phyloP scores from a whole-genome alignment of 2,329 filamentous ascomycete genomes.

The Daldinia sp. region DNA sequence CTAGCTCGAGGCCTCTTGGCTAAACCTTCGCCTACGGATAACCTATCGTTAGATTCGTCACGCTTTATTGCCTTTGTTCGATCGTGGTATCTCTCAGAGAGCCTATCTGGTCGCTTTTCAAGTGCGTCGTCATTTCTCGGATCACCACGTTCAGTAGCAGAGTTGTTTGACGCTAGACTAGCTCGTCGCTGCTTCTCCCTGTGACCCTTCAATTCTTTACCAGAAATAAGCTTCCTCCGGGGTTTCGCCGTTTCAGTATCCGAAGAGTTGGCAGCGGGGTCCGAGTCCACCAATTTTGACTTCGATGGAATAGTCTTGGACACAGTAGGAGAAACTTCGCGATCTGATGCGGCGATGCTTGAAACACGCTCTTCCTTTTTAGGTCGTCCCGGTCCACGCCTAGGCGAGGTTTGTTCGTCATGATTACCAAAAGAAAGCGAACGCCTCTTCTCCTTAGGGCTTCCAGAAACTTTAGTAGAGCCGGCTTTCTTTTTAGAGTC shows the following conservation, averaged over 20 bases:
- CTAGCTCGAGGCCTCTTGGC: conserved; percentile 68
- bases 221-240: conserved; percentile 69
- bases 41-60: conserved; percentile 66
- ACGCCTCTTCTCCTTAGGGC: conserved; percentile 59
- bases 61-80: conserved; percentile 68
- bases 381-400: conserved; percentile 61
- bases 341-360: conserved; percentile 59
- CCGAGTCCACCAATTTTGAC: conserved; percentile 62
- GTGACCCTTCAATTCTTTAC: conserved; percentile 67
- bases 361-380: conserved; percentile 63
- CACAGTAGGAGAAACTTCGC: conserved; percentile 59
- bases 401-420: conserved; percentile 59
- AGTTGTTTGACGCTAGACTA: conserved; percentile 65
- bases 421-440: conserved; percentile 54
- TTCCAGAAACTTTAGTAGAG: conserved; percentile 49
- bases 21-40: conserved; percentile 59
- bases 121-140: conserved; percentile 56
- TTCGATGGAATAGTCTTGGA: conserved; percentile 58
- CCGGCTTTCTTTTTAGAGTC: conserved; percentile 56
- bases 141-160: conserved; percentile 63
- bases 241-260: conserved; percentile 67
- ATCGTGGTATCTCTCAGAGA: conserved; percentile 65
- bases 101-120: conserved; percentile 57
- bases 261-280: conserved; percentile 60
- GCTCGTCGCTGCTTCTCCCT: conserved; percentile 66